Evolutionary conservation across 164 flowering plant species (phyloP), one percentile per base, ranked within the genome.

Genomic region (Stephania japonica): DNA sequence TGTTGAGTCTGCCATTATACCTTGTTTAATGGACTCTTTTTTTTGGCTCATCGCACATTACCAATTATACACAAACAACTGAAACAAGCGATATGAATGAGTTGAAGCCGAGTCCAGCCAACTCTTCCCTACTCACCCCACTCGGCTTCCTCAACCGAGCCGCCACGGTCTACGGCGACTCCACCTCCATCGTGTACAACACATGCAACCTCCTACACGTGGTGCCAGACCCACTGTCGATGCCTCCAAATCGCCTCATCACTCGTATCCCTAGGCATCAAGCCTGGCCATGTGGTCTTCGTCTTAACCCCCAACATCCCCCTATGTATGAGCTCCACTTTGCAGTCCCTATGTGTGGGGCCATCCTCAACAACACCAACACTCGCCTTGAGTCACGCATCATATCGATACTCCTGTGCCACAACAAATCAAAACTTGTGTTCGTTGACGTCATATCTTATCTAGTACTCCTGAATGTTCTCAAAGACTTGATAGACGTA

Each of bases 271-370:
- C 67, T 77, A 53, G 80, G 80, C 59, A 72, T 83, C 73, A 13
- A 63, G 32, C 10, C 38, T 5, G 81, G 80, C 69, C 70, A 80
- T 19, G 80, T 83, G 23, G 81, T 83, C 26, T 78, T 83, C 6
- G 81, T 83, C 0, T 3, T 83, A 4, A 77, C 83, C 26, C 84
- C 85, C 1, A 83, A 83, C 75, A 59, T 75, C 43, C 84, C 85
- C 80, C 86, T 26, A 78, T 81, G 82, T 83, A 83, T 68, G 85
- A 83, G 72, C 78, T 81, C 56, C 85, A 83, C n/a, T 83, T 83
- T 65, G 81, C 72, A 11, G 75, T 81, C 4, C 86, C 86, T 25
- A 83, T 83, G 86, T 12, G 67, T 71, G 83, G 84, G 1, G 86
- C 84, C 2, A n/a, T 83, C 2, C 81, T 83, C 71, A 81, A 81